Evolutionary conservation across 1,139 yeast species (phyloP).

Genomic region (Saccharomyces hybrid): DNA sequence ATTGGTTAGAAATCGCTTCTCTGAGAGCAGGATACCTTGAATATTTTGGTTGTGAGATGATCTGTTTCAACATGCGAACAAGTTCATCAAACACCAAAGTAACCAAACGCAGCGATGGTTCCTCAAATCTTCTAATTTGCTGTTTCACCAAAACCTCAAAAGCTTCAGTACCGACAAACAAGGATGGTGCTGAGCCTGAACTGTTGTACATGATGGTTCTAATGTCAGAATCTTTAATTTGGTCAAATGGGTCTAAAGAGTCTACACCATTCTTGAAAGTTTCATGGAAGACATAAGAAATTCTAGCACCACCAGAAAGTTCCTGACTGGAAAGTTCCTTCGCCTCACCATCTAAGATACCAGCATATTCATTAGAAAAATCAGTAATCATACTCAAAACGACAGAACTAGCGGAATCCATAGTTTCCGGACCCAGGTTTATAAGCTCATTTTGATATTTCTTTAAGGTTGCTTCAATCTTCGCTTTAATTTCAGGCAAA

Average conservation of each 20-base stretch:
- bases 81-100: conserved; percentile 88
- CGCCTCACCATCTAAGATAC: conserved; percentile 88
- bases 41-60: conserved; percentile 72
- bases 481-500: conserved; percentile 87
- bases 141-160: conserved; percentile 94
- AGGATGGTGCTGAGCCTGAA: conserved; percentile 94
- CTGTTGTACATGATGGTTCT: conserved; percentile 97
- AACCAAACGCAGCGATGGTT: conserved; percentile 84
- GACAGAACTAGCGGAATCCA: conserved; percentile 83
- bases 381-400: conserved; percentile 88
- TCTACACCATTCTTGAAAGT: conserved; percentile 87
- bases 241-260: conserved; percentile 94
- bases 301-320: conserved; percentile 95
- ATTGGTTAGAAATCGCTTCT: conserved; percentile 74
- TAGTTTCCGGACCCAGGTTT: conserved; percentile 71
- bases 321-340: conserved; percentile 81
- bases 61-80: conserved; percentile 81
- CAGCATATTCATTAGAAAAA: conserved; percentile 84
- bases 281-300: conserved; percentile 95
- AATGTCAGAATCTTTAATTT: conserved; percentile 91
- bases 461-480: conserved; percentile 76
- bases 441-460: conserved; percentile 75
- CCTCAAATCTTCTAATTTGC: conserved; percentile 91
- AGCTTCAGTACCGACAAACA: conserved; percentile 95
- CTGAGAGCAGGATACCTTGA: conserved; percentile 84